phyloP scores from a whole-genome alignment of 2,329 filamentous ascomycete genomes.

The Fusarium domesticum region DNA sequence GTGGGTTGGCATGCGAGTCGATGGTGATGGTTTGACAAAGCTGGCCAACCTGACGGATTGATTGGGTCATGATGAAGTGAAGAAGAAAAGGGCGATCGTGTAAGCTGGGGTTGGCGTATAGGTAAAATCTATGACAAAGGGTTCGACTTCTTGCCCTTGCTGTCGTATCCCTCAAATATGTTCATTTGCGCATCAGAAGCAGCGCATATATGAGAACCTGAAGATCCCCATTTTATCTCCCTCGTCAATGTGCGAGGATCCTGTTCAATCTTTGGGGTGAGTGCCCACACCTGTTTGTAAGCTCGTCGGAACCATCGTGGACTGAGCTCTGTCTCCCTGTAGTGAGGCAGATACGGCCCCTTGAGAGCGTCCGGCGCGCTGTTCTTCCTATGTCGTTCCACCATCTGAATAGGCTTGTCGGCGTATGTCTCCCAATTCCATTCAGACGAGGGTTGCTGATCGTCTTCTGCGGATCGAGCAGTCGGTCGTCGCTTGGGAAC shows the following conservation, averaged over 20 bases:
- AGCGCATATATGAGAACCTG: slow-evolving; percentile 25
- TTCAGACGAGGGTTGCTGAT: not conserved
- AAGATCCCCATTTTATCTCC: slow-evolving; percentile 47
- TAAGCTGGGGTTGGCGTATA: not conserved
- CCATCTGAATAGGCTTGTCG: slow-evolving; percentile 35
- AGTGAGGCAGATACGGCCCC: slow-evolving; percentile 37
- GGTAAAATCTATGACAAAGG: not conserved
- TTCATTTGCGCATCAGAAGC: slow-evolving; percentile 36
- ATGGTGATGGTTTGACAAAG: slow-evolving; percentile 61
- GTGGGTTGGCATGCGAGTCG: slow-evolving; percentile 74
- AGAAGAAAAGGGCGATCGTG: not conserved
- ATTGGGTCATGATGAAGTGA: not conserved
- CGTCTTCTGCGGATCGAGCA: slow-evolving; percentile 9
- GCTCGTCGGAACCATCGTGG: slow-evolving; percentile 46
- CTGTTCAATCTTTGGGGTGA: slow-evolving; percentile 42
- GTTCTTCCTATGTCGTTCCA: slow-evolving; percentile 39
- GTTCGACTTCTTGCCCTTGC: slow-evolving; percentile 22
- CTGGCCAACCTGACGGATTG: slow-evolving; percentile 48
- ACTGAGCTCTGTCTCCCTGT: slow-evolving; percentile 34
- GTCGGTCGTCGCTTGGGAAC: slow-evolving; percentile 35
- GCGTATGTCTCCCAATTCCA: slow-evolving; percentile 47
- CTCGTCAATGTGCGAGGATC: slow-evolving; percentile 31
- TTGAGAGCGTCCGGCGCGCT: slow-evolving; percentile 29
- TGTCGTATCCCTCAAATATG: slow-evolving; percentile 49
- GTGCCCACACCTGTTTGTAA: slow-evolving; percentile 45